phyloP scores from a whole-genome alignment of 331 rosid genomes.

The Malus hybrid region DNA sequence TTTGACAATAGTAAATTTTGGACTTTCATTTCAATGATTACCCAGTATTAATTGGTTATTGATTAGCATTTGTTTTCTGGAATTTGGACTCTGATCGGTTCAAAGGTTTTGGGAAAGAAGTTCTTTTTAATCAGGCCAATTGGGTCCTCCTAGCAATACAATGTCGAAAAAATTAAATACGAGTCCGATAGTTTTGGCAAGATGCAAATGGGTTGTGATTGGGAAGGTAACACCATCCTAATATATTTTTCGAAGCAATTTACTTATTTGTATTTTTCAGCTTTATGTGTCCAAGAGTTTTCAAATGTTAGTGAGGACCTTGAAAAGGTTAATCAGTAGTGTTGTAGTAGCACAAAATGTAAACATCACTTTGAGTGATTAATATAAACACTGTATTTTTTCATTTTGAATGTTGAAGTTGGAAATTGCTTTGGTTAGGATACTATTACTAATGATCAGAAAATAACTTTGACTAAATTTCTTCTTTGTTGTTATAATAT shows the following conservation, averaged over 20 bases:
- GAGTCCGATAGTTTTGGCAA: conserved; percentile 16
- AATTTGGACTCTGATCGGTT: conserved; percentile 11
- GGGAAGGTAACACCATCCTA: conserved; percentile 49
- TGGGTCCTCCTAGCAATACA: conserved; percentile 65
- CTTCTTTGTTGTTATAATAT: too few species aligned
- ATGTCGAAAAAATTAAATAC: conserved; percentile 51
- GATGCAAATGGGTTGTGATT: conserved; percentile 56
- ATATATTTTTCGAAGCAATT: neutral
- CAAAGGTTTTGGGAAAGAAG: conserved; percentile 49
- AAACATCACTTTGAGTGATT: neutral
- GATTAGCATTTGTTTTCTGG: conserved; percentile 50
- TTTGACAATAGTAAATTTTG: too few species aligned
- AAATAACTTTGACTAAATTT: too few species aligned
- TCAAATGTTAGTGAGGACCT: neutral
- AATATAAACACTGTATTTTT: too few species aligned
- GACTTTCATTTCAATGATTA: too few species aligned
- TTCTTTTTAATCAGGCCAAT: conserved; percentile 55
- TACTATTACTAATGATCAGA: too few species aligned
- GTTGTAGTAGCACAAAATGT: neutral
- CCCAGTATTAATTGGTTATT: too few species aligned
- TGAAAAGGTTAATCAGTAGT: neutral
- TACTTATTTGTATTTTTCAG: conserved; percentile 12
- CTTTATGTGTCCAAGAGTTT: neutral
- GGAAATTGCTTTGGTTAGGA: neutral
- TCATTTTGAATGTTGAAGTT: too few species aligned